These are phyloP conservation scores for Solanum ahanhuiri DNA, from an alignment of 257 asterid species.

Conservation along the genomic window DNA sequence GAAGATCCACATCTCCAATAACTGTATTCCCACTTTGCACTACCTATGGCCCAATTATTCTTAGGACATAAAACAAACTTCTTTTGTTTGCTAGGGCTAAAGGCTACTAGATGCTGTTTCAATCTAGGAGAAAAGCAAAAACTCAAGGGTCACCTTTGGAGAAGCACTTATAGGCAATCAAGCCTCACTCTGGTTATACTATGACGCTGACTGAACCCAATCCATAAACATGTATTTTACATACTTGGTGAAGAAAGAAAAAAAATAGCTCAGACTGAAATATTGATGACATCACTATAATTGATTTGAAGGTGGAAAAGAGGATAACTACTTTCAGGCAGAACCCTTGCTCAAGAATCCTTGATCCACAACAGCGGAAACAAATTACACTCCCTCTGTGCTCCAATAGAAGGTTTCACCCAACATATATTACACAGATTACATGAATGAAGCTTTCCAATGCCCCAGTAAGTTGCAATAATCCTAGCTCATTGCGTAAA, in stretches of 20 bases:
- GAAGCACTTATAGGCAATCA: not conserved
- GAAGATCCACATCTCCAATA: not conserved
- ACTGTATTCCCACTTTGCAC: not conserved
- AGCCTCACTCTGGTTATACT: not conserved
- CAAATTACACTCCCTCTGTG: not conserved
- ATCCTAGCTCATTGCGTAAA: not conserved
- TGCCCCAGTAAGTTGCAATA: not conserved
- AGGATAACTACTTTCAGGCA: not conserved
- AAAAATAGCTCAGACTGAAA: not conserved
- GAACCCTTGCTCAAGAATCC: not conserved
- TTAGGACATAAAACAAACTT: not conserved
- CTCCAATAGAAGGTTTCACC: not conserved
- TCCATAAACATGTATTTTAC: not conserved
- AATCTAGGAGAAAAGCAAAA: not conserved
- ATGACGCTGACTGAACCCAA: not conserved
- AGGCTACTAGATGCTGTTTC: not conserved
- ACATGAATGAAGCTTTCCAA: not conserved
- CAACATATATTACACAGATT: not conserved
- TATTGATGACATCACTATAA: not conserved
- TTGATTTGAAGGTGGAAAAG: not conserved
- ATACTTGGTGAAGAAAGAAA: not conserved
- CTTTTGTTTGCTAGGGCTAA: not conserved
- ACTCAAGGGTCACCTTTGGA: not conserved
- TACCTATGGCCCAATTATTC: not conserved
- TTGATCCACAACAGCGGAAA: not conserved